Conservation (phyloP, 805 yeast genomes). For the Lachancea mirantina region DNA sequence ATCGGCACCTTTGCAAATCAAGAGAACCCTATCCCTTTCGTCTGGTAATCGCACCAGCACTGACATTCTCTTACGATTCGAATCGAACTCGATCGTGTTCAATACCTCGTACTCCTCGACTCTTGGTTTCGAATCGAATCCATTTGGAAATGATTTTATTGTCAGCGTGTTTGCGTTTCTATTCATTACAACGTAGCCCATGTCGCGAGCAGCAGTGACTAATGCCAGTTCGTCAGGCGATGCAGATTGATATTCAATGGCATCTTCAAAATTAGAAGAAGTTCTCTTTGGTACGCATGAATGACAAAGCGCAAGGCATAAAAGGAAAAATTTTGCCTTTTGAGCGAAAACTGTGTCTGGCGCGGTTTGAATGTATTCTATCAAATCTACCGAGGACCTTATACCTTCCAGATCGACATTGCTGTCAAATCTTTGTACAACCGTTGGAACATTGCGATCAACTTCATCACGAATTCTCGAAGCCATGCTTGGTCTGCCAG, state of each 20-base stretch:
- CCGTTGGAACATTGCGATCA: neutral
- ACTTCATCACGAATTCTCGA: slow-evolving; percentile 26
- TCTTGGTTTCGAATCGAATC: slow-evolving; percentile 58
- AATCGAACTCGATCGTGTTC: slow-evolving; percentile 78
- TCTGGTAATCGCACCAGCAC: slow-evolving; percentile 74
- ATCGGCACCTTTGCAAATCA: slow-evolving; percentile 95
- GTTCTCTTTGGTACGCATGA: slow-evolving; percentile 71
- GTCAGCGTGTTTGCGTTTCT: slow-evolving; percentile 53
- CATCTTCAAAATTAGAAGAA: slow-evolving; percentile 32
- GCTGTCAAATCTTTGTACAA: neutral
- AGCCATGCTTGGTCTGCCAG: slow-evolving; percentile 56
- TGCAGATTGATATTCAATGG: slow-evolving; percentile 79
- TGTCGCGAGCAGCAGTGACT: slow-evolving; percentile 88
- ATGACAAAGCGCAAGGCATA: slow-evolving; percentile 82
- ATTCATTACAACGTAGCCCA: slow-evolving; percentile 82
- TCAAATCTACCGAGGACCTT: slow-evolving; percentile 56
- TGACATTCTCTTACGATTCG: slow-evolving; percentile 91
- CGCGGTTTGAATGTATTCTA: slow-evolving; percentile 59
- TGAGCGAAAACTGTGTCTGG: slow-evolving; percentile 67
- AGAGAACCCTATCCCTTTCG: slow-evolving; percentile 47
- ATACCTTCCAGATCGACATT: slow-evolving; percentile 23
- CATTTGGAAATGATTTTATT: slow-evolving; percentile 75
- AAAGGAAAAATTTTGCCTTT: slow-evolving; percentile 69
- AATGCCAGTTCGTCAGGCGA: slow-evolving; percentile 96
- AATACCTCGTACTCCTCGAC: slow-evolving; percentile 67